Evolutionary conservation across 208 protist species (phyloP), one percentile per base, ranked within the genome.

Genomic region (Leishmania tropica): DNA sequence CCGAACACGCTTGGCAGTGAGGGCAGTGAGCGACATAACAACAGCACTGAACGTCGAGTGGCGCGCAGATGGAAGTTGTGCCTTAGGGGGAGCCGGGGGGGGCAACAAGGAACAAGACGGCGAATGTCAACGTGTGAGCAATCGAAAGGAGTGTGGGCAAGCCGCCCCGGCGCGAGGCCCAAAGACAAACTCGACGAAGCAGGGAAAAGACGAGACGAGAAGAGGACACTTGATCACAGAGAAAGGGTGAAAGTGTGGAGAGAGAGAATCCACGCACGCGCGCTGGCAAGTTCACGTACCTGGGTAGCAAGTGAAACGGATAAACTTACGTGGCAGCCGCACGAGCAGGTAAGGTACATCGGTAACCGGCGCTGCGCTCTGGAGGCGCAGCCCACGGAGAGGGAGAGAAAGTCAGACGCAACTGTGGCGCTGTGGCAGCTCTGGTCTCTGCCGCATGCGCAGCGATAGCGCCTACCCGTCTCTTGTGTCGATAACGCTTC

Each of bases 1-100:
- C n/a, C 95, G 92, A 24, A 96, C 75, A 3, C 92, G 90, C 87
- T 96, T 96, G n/a, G 86, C 79, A 17, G 80, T 65, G 70, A 97
- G 80, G 8, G 86, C 90, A 19, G 85, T 86, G 35, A 94, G 64
- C 42, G 89, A 94, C 91, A 94, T 93, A 58, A 53, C 19, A 74
- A 37, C 28, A 74, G 70, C 42, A 15, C 45, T 15, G 28, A 2
- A 8, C 5, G 21, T 17, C 28, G 10, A 74, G 35, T 51, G 42
- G 19, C 17, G 45, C 70, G 42, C 58, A 56, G 58, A 40, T 40
- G 51, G 60, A 13, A n/a, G 6, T 76, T 45, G 19, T 40, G 17
- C 8, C 73, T 62, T 56, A 45, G 5, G 10, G 58, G n/a, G 11
- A n/a, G n/a, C n/a, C n/a, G 31, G 24, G 68, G 40, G 65, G 42